Percentiles rank a stretch among this genome's conserved stretches.
Conservation (phyloP, 2,329 filamentous ascomycete genomes). For the Epicoccum sorghinum region DNA sequence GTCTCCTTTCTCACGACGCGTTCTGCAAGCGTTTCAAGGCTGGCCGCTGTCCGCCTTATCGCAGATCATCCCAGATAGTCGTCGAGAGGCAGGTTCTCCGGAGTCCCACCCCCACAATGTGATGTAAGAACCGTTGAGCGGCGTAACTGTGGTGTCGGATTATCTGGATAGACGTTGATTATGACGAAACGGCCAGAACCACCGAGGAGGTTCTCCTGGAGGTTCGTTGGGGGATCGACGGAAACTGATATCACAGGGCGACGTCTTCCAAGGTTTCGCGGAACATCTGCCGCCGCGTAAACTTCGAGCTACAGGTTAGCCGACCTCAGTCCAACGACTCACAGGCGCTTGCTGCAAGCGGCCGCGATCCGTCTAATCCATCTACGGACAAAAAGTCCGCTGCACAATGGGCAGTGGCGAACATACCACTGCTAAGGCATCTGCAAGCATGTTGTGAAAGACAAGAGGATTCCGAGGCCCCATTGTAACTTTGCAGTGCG, state of each 20-base stretch:
- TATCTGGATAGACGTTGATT: neutral
- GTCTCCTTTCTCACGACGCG: neutral
- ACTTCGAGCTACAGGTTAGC: slow-evolving; percentile 1
- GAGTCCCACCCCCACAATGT: slow-evolving; percentile 1
- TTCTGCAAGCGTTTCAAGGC: slow-evolving; percentile 12
- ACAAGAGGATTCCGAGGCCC: neutral
- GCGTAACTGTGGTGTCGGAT: slow-evolving; percentile 5
- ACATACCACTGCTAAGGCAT: neutral
- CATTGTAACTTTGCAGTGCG: neutral
- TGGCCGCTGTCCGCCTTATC: slow-evolving; percentile 8
- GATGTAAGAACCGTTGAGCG: neutral
- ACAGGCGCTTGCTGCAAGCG: slow-evolving; percentile 5
- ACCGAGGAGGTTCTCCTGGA: neutral
- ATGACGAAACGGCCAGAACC: slow-evolving; percentile 3
- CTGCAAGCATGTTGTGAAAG: neutral
- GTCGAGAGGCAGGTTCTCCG: slow-evolving; percentile 1
- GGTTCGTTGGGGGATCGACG: slow-evolving; percentile 6
- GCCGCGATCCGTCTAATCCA: neutral
- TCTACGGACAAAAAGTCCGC: neutral
- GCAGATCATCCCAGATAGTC: slow-evolving; percentile 2
- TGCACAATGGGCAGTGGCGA: slow-evolving; percentile 4
- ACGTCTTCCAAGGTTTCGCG: neutral
- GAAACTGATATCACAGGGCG: slow-evolving; percentile 9
- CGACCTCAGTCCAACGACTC: neutral
- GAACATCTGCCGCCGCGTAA: neutral